Evolutionary conservation across 2,329 filamentous ascomycete genomes (phyloP).

Genomic region (Sporothrix brasiliensis): DNA sequence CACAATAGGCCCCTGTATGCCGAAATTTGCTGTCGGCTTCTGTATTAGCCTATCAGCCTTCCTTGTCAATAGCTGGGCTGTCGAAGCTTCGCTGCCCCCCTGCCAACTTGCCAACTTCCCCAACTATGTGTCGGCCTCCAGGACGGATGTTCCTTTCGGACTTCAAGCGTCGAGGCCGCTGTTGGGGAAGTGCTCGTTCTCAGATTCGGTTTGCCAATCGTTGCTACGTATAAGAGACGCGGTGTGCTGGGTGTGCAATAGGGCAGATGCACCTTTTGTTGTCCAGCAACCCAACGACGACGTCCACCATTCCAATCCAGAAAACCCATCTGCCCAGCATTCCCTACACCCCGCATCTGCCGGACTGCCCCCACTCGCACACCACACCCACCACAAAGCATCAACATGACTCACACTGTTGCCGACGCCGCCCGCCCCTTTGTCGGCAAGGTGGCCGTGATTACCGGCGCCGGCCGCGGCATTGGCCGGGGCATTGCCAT

Average conservation of each 20-base stretch:
- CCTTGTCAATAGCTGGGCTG: constrained; percentile 21
- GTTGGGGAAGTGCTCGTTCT: constrained; percentile 17
- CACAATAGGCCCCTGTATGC: neutral
- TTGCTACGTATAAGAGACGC: constrained; percentile 20
- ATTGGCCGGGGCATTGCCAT: constrained; percentile 69
- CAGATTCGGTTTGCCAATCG: neutral
- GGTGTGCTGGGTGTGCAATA: neutral
- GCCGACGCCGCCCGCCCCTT: constrained; percentile 40
- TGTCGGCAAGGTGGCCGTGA: constrained; percentile 58
- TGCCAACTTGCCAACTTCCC: constrained; percentile 30
- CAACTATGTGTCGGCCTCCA: constrained; percentile 26
- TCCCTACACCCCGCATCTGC: neutral
- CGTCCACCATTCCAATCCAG: neutral
- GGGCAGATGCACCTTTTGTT: neutral
- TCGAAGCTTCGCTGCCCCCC: neutral
- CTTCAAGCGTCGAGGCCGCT: neutral
- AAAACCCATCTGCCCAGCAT: neutral
- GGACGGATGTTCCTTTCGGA: constrained; percentile 31
- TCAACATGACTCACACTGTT: constrained; percentile 16
- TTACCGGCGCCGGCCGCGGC: constrained; percentile 67
- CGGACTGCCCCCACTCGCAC: neutral
- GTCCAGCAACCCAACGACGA: neutral
- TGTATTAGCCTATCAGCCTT: neutral
- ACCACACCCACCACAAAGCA: neutral
- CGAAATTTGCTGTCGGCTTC: neutral